A percentile compares a stretch with the other conserved stretches of the same genome.
Conservation (phyloP, 805 yeast species). For the Priceomyces castillae region DNA sequence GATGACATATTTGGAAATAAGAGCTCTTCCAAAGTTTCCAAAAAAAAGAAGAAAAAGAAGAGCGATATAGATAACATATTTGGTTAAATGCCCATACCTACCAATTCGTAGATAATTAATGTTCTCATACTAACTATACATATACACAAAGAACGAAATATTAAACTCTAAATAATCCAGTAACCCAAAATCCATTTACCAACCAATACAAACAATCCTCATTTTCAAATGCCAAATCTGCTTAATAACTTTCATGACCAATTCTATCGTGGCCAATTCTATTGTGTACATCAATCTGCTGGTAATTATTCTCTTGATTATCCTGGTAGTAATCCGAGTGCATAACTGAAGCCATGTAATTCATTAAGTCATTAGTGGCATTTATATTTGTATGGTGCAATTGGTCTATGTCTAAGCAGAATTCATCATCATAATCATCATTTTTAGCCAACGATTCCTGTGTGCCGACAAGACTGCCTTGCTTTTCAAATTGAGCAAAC, state of each 20-base stretch:
- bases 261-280: neutral
- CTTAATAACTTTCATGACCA: neutral
- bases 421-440: constrained; percentile 41
- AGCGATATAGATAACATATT: constrained; percentile 75
- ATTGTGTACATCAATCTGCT: neutral
- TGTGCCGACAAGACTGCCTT: neutral
- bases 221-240: neutral
- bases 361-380: constrained; percentile 8
- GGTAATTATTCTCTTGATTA: neutral
- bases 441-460: neutral
- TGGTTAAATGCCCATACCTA: constrained; percentile 39
- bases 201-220: constrained; percentile 1
- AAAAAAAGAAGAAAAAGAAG: constrained; percentile 20
- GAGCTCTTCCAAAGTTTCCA: neutral
- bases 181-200: neutral
- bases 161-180: neutral
- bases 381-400: constrained; percentile 18
- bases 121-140: too few species aligned
- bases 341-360: constrained; percentile 6
- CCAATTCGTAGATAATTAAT: too few species aligned
- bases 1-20: constrained; percentile 9
- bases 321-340: constrained; percentile 1
- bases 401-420: constrained; percentile 43
- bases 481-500: constrained; percentile 3
- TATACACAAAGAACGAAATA: neutral